A percentile compares a stretch with the other conserved stretches of the same genome.
Conservation (phyloP, 768 basidiomycete genomes). For the Serendipita sp. region DNA sequence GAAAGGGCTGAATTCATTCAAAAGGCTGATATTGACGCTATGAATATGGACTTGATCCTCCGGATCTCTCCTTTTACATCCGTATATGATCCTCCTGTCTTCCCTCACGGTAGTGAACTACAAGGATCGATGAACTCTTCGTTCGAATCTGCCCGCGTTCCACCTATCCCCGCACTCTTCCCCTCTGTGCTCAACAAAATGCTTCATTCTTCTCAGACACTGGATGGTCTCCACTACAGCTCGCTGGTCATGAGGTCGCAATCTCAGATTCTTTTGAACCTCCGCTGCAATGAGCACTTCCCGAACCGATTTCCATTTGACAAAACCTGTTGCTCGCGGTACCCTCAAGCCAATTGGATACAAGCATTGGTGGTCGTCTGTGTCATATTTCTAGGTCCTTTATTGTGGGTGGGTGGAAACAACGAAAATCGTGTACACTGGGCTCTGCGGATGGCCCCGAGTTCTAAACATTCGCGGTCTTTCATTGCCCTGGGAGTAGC, state of each 20-base stretch:
- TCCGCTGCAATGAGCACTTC: constrained; percentile 59
- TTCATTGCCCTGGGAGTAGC: constrained; percentile 47
- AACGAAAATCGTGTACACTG: background rate
- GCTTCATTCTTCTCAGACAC: constrained; percentile 53
- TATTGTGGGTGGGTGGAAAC: background rate
- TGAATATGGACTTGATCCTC: constrained; percentile 75
- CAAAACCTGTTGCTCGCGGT: constrained; percentile 67
- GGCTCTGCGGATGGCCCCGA: constrained; percentile 17
- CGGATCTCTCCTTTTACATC: constrained; percentile 25
- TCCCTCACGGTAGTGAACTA: constrained; percentile 16
- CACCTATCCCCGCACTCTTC: constrained; percentile 29
- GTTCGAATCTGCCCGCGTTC: background rate
- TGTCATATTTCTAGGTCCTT: background rate
- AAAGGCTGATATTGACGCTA: constrained; percentile 66
- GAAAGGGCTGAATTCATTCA: constrained; percentile 54
- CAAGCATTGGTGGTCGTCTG: too few relatives aligned
- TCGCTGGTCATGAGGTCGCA: constrained; percentile 45
- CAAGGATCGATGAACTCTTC: constrained; percentile 14
- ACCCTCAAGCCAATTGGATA: constrained; percentile 28
- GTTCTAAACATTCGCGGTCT: constrained; percentile 26
- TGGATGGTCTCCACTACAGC: constrained; percentile 74
- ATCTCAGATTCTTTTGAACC: constrained; percentile 60
- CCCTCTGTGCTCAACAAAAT: constrained; percentile 71
- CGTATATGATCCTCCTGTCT: constrained; percentile 16
- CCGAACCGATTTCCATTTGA: constrained; percentile 46